These are phyloP conservation scores for Dendrocalamus latiflorus DNA, from an alignment of 202 grass and related monocot species.

Conservation along the genomic window DNA sequence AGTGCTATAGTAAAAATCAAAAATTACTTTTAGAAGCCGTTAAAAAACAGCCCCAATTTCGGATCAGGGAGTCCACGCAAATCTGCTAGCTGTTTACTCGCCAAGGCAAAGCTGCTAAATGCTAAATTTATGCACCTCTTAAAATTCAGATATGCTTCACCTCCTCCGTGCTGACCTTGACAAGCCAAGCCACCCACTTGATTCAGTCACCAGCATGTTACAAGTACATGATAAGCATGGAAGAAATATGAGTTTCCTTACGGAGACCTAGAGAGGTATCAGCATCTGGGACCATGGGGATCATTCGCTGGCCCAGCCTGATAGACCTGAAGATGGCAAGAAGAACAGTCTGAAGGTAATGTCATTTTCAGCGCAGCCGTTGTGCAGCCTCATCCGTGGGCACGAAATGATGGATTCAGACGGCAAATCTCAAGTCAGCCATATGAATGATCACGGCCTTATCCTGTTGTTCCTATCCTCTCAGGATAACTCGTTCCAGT, in stretches of 20 bases:
- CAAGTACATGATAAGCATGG: neutral
- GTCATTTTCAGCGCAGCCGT: too few relatives aligned
- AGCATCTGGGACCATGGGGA: neutral
- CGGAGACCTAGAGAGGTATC: neutral
- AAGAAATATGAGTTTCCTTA: neutral
- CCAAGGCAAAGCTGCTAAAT: neutral
- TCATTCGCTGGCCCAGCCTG: neutral
- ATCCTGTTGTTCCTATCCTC: too few relatives aligned
- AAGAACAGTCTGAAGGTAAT: neutral
- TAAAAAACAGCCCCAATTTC: neutral
- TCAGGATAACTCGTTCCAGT: too few relatives aligned
- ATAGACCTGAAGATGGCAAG: slow-evolving; percentile 11
- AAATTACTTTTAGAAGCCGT: too few relatives aligned
- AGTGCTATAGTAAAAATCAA: too few relatives aligned
- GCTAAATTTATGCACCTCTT: neutral
- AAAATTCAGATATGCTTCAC: slow-evolving; percentile 3
- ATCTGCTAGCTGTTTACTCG: neutral
- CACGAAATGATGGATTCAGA: too few relatives aligned
- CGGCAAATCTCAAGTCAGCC: too few relatives aligned
- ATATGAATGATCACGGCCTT: too few relatives aligned
- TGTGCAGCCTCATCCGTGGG: too few relatives aligned
- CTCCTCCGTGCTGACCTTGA: neutral
- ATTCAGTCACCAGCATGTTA: neutral
- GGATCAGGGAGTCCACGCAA: neutral
- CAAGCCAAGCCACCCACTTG: neutral